Base-by-base conservation (phyloP, 495 filamentous ascomycete species). In the Glonium stellatum region DNA sequence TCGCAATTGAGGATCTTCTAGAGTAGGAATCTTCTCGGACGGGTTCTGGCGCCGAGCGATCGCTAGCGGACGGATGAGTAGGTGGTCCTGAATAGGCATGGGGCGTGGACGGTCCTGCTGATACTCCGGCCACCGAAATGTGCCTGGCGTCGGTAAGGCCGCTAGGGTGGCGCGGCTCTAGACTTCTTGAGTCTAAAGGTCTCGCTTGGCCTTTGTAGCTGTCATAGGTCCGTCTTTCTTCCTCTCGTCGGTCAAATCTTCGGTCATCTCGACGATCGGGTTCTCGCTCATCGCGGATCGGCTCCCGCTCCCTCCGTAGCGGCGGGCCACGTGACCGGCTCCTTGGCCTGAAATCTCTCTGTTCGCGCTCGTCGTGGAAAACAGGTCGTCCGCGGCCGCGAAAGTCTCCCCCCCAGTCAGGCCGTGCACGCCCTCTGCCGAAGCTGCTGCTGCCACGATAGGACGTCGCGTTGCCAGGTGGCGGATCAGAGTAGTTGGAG, bases 401-500 rank as follows among this genome's bases (percentile, higher is more conserved):
- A 58, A 78, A 78, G 41, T 86, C 85, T 6, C 27, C 27, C 27
- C 27, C 27, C 81, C 82, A 87, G 51, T 87, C 85, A 4, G 81
- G 83, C 13, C 86, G 77, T 13, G 88, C 84, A 54, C 85, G 79
- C 6, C 80, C 85, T 11, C 70, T 37, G 36, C 84, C 81, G 55
- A 82, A 82, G 6, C 82, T 82, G 1, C 69, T 55, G 6, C 82
- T 82, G 1, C 69, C 58, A 31, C 84, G 80, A 57, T 77, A 76
- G 18, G 80, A 77, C 11, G 79, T 76, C 25, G 78, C 73, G 31
- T 75, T 73, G 58, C 79, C 77, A 12, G 76, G 70, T 12, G 82
- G 80, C 12, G 79, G 77, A 66, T 95, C 88, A 0, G 85, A 85
- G 19, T 80, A 80, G 12, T 80, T 83, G 0, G 88, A 90, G 0